phyloP scores from a whole-genome alignment of 2,329 filamentous ascomycete species.

The Xylaria multiplex region DNA sequence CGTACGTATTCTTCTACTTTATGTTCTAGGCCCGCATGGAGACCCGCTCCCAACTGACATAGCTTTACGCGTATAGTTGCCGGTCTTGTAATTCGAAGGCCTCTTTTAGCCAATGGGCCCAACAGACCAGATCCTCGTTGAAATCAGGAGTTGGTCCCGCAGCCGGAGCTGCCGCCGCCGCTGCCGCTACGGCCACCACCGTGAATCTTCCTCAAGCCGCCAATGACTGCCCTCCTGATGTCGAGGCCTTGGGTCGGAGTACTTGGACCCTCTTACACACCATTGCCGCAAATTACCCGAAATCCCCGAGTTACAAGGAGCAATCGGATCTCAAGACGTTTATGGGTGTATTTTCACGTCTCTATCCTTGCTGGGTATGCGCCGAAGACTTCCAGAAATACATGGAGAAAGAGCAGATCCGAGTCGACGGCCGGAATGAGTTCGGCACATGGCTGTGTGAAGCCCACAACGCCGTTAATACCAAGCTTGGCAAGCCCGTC shows the following conservation, averaged over 20 bases:
- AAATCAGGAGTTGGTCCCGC: slow-evolving; percentile 50
- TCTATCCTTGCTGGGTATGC: slow-evolving; percentile 97
- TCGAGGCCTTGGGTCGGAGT: slow-evolving; percentile 84
- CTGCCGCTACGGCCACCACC: slow-evolving; percentile 47
- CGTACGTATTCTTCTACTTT: slow-evolving; percentile 64
- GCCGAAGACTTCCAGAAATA: slow-evolving; percentile 90
- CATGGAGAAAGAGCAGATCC: slow-evolving; percentile 76
- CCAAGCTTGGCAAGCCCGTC: slow-evolving; percentile 86
- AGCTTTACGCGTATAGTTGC: slow-evolving; percentile 61
- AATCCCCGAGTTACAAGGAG: slow-evolving; percentile 70
- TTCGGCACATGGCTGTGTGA: slow-evolving; percentile 86
- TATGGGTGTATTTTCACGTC: slow-evolving; percentile 79
- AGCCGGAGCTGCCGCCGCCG: slow-evolving; percentile 48
- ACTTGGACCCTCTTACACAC: slow-evolving; percentile 95
- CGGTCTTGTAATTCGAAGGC: slow-evolving; percentile 75
- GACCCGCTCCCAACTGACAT: slow-evolving; percentile 12
- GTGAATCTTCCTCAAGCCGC: slow-evolving; percentile 48
- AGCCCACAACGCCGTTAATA: slow-evolving; percentile 87
- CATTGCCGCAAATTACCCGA: slow-evolving; percentile 87
- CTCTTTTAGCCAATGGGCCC: slow-evolving; percentile 69
- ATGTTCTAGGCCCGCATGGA: background rate
- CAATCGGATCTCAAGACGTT: slow-evolving; percentile 83
- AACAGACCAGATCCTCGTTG: slow-evolving; percentile 59
- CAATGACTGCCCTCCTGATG: slow-evolving; percentile 86
- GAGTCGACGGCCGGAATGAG: slow-evolving; percentile 68